These are phyloP conservation scores for Wickerhamiella vanderwaltii DNA, from an alignment of 805 yeast genomes.

Conservation along the genomic window DNA sequence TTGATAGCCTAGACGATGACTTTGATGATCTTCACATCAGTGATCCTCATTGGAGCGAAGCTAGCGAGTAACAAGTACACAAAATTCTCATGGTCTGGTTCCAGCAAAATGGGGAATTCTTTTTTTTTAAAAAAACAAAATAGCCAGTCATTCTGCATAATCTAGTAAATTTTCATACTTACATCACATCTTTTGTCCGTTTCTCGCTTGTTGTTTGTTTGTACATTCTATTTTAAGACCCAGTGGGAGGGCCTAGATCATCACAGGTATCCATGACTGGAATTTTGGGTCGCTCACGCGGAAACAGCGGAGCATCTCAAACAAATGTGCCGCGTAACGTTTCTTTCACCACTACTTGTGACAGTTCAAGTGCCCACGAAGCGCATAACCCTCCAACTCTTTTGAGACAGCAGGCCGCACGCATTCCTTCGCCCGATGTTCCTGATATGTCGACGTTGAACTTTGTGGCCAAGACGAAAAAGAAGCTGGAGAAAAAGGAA, in stretches of 20 bases:
- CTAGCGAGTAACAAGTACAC: background rate
- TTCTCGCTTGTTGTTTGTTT: too few relatives aligned
- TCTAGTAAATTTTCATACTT: too few relatives aligned
- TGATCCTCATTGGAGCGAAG: background rate
- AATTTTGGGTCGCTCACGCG: constrained; percentile 6
- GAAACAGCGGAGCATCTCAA: constrained; percentile 4
- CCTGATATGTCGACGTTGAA: constrained; percentile 1
- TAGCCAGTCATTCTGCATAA: too few relatives aligned
- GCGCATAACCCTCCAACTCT: constrained; percentile 24
- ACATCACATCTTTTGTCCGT: too few relatives aligned
- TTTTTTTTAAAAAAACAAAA: too few relatives aligned
- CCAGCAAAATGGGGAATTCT: too few relatives aligned
- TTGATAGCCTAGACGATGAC: constrained; percentile 5
- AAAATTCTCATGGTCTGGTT: too few relatives aligned
- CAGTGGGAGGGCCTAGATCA: too few relatives aligned
- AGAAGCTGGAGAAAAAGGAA: constrained; percentile 31
- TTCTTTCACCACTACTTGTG: constrained; percentile 18
- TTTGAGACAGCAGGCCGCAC: constrained; percentile 20
- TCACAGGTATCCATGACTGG: constrained; percentile 9
- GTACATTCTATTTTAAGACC: too few relatives aligned
- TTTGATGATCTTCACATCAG: constrained; percentile 8
- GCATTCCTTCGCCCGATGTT: constrained; percentile 11
- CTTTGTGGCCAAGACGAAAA: constrained; percentile 3
- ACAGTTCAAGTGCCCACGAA: constrained; percentile 20
- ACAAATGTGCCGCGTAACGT: constrained; percentile 14